phyloP scores from a whole-genome alignment of 805 yeast species.

The Candida hispaniensis region DNA sequence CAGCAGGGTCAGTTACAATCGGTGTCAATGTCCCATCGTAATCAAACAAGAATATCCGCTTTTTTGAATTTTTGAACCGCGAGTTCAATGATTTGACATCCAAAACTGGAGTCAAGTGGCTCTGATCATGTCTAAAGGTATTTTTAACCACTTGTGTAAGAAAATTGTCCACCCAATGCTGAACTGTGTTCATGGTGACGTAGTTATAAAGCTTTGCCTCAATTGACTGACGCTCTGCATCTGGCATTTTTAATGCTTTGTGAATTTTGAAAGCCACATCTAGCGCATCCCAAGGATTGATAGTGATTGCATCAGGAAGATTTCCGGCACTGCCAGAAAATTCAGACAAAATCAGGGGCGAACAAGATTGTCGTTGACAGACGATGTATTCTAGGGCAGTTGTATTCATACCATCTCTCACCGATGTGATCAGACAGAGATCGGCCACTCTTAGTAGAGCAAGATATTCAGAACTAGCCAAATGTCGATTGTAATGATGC shows the following conservation, averaged over 20 bases:
- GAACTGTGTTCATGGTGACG: constrained; percentile 63
- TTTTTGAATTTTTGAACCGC: constrained; percentile 48
- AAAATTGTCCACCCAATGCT: constrained; percentile 65
- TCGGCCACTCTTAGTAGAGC: constrained; percentile 87
- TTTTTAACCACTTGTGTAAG: constrained; percentile 35
- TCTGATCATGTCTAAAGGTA: constrained; percentile 32
- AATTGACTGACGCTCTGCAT: constrained; percentile 32
- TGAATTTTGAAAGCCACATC: constrained; percentile 82
- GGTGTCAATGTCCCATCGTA: constrained; percentile 98
- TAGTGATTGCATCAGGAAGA: constrained; percentile 44
- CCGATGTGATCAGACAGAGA: constrained; percentile 75
- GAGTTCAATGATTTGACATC: constrained; percentile 56
- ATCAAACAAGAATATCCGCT: constrained; percentile 80
- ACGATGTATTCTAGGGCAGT: constrained; percentile 88
- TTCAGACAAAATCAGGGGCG: constrained; percentile 82
- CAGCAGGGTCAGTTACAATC: constrained; percentile 93
- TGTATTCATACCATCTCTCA: constrained; percentile 94
- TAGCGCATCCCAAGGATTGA: constrained; percentile 95
- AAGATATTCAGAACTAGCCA: constrained; percentile 77
- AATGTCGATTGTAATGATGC: constrained; percentile 82
- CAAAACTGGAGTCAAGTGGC: constrained; percentile 67
- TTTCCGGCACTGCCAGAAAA: constrained; percentile 75
- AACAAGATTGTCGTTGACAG: constrained; percentile 51
- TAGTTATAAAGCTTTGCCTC: constrained; percentile 42
- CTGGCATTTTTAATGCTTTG: constrained; percentile 49